Percentiles rank a stretch among this genome's conserved stretches.
These are phyloP conservation scores for Borealophlyctis nickersoniae DNA, from an alignment of 192 early-diverging fungal genomes.

Conservation along the genomic window DNA sequence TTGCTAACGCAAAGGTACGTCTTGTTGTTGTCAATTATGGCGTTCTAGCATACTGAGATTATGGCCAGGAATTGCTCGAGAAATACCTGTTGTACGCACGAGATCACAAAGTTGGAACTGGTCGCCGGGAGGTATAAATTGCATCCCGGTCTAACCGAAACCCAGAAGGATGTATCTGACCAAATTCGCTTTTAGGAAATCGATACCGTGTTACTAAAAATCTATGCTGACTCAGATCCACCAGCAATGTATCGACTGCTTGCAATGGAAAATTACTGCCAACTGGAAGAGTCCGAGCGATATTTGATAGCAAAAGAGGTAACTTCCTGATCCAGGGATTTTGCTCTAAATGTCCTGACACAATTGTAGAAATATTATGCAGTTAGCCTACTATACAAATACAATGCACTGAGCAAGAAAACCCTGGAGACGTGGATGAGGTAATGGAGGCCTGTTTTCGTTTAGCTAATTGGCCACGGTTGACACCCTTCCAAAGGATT, in stretches of 20 bases:
- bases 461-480: not conserved
- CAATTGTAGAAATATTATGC: slow-evolving; percentile 53
- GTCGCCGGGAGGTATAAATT: slow-evolving; percentile 5
- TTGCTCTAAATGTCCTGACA: not conserved
- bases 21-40: too few species aligned
- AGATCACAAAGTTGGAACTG: slow-evolving; percentile 2
- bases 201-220: slow-evolving; percentile 51
- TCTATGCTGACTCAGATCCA: slow-evolving; percentile 33
- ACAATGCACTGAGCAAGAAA: slow-evolving; percentile 38
- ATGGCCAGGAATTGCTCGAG: slow-evolving; percentile 47
- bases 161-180: not conserved
- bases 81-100: slow-evolving; percentile 51
- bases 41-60: too few species aligned
- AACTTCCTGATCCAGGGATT: too few species aligned
- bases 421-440: slow-evolving; percentile 63
- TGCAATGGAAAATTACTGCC: slow-evolving; percentile 44
- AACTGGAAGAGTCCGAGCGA: slow-evolving; percentile 40
- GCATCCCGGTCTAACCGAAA: not conserved
- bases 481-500: slow-evolving; percentile 39
- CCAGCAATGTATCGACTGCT: slow-evolving; percentile 29
- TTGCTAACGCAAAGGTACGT: slow-evolving; percentile 55
- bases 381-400: slow-evolving; percentile 59
- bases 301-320: slow-evolving; percentile 49
- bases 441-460: slow-evolving; percentile 34
- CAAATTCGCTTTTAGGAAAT: slow-evolving; percentile 34